Conservation (phyloP, 2,329 filamentous ascomycete genomes). For the Diaporthe citrichinensis region DNA sequence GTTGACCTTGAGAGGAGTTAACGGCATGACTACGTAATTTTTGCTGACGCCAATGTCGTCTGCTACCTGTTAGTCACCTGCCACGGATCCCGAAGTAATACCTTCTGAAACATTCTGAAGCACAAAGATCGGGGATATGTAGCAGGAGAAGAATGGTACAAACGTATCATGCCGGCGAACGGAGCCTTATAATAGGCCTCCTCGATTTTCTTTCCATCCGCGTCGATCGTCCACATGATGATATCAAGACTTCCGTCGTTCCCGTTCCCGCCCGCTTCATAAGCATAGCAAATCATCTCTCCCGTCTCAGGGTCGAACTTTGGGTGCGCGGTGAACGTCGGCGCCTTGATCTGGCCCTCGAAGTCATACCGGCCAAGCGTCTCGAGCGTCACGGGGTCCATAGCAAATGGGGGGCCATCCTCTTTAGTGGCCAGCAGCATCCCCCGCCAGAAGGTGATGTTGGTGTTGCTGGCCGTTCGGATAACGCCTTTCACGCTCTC, state of each 20-base stretch:
- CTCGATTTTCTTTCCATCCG: conserved; percentile 59
- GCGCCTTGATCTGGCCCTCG: conserved; percentile 62
- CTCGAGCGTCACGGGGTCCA: conserved; percentile 64
- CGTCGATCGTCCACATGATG: conserved; percentile 61
- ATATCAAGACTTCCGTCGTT: conserved; percentile 60
- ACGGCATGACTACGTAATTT: conserved; percentile 62
- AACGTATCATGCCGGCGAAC: conserved; percentile 66
- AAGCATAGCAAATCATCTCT: conserved; percentile 67
- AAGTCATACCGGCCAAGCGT: conserved; percentile 66
- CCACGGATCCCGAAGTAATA: no score
- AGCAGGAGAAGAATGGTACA: background rate
- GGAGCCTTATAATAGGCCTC: conserved; percentile 65
- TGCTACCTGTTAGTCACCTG: no score
- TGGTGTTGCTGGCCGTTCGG: conserved; percentile 71
- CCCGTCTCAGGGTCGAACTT: conserved; percentile 66
- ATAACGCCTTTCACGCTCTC: conserved; percentile 69
- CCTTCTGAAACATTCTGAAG: no score
- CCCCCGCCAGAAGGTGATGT: conserved; percentile 71
- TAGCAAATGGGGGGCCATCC: conserved; percentile 64
- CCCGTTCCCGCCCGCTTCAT: conserved; percentile 61
- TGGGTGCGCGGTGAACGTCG: conserved; percentile 66
- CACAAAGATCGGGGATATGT: no score
- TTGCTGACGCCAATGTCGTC: conserved; percentile 63
- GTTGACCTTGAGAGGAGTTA: conserved; percentile 63
- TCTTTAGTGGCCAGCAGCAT: conserved; percentile 70